A percentile compares a stretch with the other conserved stretches of the same genome.
These are phyloP conservation scores for Hypomyces perniciosus DNA, from an alignment of 2,329 filamentous ascomycete genomes.

Conservation along the genomic window DNA sequence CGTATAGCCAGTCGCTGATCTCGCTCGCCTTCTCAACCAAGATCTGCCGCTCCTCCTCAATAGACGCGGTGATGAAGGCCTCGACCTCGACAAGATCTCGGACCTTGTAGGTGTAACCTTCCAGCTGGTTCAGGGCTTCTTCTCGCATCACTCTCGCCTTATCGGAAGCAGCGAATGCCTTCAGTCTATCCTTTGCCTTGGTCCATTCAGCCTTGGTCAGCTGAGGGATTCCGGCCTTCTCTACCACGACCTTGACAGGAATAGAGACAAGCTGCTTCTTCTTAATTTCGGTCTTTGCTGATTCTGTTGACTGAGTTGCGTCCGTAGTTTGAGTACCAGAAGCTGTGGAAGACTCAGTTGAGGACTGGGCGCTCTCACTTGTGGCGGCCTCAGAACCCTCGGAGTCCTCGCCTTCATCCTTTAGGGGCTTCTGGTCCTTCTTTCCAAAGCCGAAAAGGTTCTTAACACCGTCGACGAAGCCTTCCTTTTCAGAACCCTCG, in stretches of 20 bases:
- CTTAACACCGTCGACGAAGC: constrained; percentile 89
- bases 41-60: constrained; percentile 57
- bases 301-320: constrained; percentile 36
- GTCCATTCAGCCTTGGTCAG: constrained; percentile 44
- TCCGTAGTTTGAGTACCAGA: constrained; percentile 35
- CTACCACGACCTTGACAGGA: constrained; percentile 43
- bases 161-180: constrained; percentile 83
- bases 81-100: constrained; percentile 77
- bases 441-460: constrained; percentile 92
- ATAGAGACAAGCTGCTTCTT: constrained; percentile 56
- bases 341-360: constrained; percentile 22
- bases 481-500: constrained; percentile 65
- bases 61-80: constrained; percentile 66
- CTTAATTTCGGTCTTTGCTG: constrained; percentile 48
- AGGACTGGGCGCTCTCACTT: constrained; percentile 34
- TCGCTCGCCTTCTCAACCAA: constrained; percentile 63
- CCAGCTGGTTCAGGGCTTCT: constrained; percentile 87
- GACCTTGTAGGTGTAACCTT: constrained; percentile 84
- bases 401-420: constrained; percentile 54
- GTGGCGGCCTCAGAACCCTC: constrained; percentile 33
- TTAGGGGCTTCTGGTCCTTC: constrained; percentile 73
- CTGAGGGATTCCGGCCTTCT: constrained; percentile 44
- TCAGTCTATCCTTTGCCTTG: constrained; percentile 62
- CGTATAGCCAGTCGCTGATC: constrained; percentile 86
- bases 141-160: constrained; percentile 69